Conservation (phyloP, 2,329 filamentous ascomycete species). For the Trichophyton rubrum region DNA sequence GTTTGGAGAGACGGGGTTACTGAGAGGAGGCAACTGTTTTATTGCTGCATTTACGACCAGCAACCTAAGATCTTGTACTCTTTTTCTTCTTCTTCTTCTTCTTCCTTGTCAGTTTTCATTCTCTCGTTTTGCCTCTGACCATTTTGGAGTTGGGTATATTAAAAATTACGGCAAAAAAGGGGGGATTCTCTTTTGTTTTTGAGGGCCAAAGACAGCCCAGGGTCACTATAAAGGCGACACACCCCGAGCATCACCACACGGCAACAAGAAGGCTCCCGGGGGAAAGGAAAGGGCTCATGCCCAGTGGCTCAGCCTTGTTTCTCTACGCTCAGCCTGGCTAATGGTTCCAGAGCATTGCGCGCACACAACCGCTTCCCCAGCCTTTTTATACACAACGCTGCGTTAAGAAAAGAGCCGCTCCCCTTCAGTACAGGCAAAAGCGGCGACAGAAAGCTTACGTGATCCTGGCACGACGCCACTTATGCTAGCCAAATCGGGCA, state of each 20-base stretch:
- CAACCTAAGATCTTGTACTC: neutral
- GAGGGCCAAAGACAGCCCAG: neutral
- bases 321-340: neutral
- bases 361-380: constrained; percentile 11
- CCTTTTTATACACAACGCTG: neutral
- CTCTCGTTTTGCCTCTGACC: neutral
- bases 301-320: neutral
- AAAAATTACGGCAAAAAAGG: neutral
- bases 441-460: constrained; percentile 4
- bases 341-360: neutral
- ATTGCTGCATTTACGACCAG: neutral
- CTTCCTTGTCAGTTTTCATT: neutral
- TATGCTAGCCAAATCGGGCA: constrained; percentile 1
- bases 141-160: neutral
- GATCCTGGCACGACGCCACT: neutral
- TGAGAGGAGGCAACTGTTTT: neutral
- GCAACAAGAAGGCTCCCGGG: neutral
- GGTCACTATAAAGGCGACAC: neutral
- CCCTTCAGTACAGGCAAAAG: constrained; percentile 1
- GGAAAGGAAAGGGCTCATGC: neutral
- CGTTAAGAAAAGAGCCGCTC: neutral
- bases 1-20: neutral
- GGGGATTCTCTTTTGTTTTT: neutral
- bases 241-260: neutral
- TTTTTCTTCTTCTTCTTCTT: neutral